phyloP scores from a whole-genome alignment of 1,284 basidiomycete genomes.

The Cerrena zonata region DNA sequence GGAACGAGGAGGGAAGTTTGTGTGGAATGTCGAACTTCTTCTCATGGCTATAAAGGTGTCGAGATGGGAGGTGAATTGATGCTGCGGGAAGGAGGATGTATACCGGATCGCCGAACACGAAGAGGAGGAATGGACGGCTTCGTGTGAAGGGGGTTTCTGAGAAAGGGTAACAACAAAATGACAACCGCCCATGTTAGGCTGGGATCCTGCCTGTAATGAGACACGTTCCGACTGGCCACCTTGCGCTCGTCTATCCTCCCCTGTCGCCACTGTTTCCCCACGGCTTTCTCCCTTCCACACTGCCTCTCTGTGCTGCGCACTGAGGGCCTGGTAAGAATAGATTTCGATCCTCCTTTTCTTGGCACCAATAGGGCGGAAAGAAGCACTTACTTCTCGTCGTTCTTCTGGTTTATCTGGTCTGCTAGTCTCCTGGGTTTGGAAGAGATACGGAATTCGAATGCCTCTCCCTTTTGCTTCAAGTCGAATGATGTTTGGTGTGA shows the following conservation, averaged over 20 bases:
- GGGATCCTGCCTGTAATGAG: not conserved
- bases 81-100: constrained; percentile 6
- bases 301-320: not conserved
- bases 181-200: not conserved
- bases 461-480: not conserved
- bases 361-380: not conserved
- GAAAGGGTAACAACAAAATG: not conserved
- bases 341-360: not conserved
- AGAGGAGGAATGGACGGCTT: not conserved
- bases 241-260: not conserved
- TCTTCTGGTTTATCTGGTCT: not conserved
- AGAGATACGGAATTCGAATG: too few relatives aligned
- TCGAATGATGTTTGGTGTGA: not conserved
- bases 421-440: not conserved
- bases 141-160: not conserved
- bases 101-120: constrained; percentile 1
- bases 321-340: not conserved
- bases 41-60: constrained; percentile 4
- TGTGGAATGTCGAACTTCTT: not conserved
- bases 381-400: not conserved
- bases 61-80: not conserved
- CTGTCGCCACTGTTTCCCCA: not conserved
- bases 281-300: not conserved
- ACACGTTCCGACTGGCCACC: not conserved
- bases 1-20: constrained; percentile 1